Evolutionary conservation across 495 filamentous ascomycete species (phyloP).

Genomic region (Penicillium riverlandense): DNA sequence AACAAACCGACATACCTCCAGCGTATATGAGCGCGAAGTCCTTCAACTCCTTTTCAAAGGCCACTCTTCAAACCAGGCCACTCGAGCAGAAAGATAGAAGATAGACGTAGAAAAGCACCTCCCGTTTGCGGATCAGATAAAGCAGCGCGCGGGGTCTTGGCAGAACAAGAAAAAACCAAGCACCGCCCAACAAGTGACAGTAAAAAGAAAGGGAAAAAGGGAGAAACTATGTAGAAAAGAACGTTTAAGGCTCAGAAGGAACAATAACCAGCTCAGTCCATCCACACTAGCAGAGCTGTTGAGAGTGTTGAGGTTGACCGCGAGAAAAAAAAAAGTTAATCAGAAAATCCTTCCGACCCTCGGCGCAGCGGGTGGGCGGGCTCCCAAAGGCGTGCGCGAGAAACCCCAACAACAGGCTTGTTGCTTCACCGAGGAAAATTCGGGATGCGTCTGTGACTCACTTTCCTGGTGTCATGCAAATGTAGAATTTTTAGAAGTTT

Average conservation of each 20-base stretch:
- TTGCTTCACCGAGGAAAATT: slow-evolving; percentile 17
- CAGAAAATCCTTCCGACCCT: slow-evolving; percentile 11
- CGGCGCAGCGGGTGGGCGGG: not conserved
- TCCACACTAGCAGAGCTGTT: too few relatives aligned
- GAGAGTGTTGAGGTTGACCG: not conserved
- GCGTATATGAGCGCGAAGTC: too few relatives aligned
- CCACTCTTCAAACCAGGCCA: too few relatives aligned
- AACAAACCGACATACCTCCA: too few relatives aligned
- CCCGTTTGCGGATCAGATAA: slow-evolving; percentile 21
- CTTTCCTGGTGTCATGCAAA: too few relatives aligned
- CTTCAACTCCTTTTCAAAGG: too few relatives aligned
- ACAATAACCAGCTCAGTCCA: too few relatives aligned
- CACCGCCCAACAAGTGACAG: too few relatives aligned
- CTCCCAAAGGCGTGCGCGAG: too few relatives aligned
- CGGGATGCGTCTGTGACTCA: not conserved
- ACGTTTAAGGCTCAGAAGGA: too few relatives aligned
- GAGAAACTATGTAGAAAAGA: not conserved
- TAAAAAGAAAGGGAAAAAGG: not conserved
- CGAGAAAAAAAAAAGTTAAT: not conserved
- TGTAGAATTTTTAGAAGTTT: too few relatives aligned
- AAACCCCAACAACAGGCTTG: slow-evolving; percentile 3
- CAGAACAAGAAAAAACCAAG: slow-evolving; percentile 2
- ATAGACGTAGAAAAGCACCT: slow-evolving; percentile 7
- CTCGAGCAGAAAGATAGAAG: slow-evolving; percentile 1
- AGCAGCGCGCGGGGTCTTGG: slow-evolving; percentile 1